Base-by-base conservation (phyloP, 768 basidiomycete species). In the Lentinula aciculospora region DNA sequence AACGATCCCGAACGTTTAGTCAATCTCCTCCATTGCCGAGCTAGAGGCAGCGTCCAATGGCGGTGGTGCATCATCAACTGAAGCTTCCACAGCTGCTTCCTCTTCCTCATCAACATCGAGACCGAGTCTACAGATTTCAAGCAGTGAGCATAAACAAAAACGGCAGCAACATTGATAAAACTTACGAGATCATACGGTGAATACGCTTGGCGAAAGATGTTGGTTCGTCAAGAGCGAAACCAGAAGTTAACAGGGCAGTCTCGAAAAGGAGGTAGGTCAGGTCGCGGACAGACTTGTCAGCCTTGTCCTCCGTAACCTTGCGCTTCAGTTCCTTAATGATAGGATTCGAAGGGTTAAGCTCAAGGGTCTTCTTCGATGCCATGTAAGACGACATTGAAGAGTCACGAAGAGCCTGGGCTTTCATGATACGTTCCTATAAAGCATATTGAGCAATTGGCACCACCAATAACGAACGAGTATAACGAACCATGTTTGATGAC, bases 351-450 rank as follows among this genome's bases (percentile, higher is more conserved):
- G 93, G 89, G 84, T 98, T 97, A 63, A 98, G 84, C 78, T 98
- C 96, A 61, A 98, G 84, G 8, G 95, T 97, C 88, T 97, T 97
- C 83, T 95, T 95, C 60, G 88, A 91, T 28, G 93, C 92, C 96
- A 98, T 98, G 83, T 98, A 98, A 25, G 94, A 96, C 25, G 94
- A 97, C 95, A 96, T 96, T 60, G 90, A 93, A 17, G 92, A 92
- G 72, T 96, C 94, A 62, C 94, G 91, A 57, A 96, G 85, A 29
- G 95, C 95, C 76, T 98, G 95, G 12, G 96, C 94, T 77, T 96
- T 96, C 96, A 98, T 98, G 80, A 98, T 97, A 74, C 95, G 88
- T 74, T 95, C 91, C 85, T 86, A 64, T 42, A 45, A 48, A 36
- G 32, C n/a, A 19, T 45, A 58, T 32, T 62, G 56, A 25, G 39